Conservation (phyloP, 2,329 filamentous ascomycete genomes). For the Trichoderma atroviride region DNA sequence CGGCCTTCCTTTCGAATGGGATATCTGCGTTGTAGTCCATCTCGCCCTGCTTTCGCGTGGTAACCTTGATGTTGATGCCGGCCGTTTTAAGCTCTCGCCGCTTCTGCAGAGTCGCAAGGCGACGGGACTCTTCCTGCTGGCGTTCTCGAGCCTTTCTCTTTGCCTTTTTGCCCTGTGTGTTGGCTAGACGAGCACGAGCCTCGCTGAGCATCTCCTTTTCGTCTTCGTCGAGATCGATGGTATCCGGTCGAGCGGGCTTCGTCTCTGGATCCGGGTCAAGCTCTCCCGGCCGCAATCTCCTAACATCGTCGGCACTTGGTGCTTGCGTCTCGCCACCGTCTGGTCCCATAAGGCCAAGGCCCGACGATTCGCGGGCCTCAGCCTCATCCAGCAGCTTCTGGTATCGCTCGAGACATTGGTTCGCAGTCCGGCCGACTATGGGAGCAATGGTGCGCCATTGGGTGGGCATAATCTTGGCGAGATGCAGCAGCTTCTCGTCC, state of each 20-base stretch:
- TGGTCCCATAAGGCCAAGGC: slow-evolving; percentile 80
- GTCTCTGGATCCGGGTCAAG: slow-evolving; percentile 96
- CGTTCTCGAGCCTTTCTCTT: slow-evolving; percentile 96
- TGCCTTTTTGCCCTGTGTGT: slow-evolving; percentile 98
- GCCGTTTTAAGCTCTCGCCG: slow-evolving; percentile 94
- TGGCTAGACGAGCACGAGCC: slow-evolving; percentile 91
- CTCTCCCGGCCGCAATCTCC: slow-evolving; percentile 86
- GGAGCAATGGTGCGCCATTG: slow-evolving; percentile 99
- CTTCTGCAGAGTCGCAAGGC: slow-evolving; percentile 90
- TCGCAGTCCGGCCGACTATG: slow-evolving; percentile 93
- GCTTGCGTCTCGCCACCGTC: slow-evolving; percentile 85
- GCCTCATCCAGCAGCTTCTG: slow-evolving; percentile 96
- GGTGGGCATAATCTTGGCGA: slow-evolving; percentile 98
- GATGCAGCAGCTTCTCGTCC: slow-evolving; percentile 93
- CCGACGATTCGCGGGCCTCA: slow-evolving; percentile 83
- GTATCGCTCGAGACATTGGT: slow-evolving; percentile 95
- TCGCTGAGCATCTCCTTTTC: slow-evolving; percentile 99
- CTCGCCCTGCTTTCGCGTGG: slow-evolving; percentile 87
- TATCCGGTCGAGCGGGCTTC: slow-evolving; percentile 92
- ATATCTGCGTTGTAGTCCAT: slow-evolving; percentile 99
- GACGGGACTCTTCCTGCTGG: slow-evolving; percentile 90
- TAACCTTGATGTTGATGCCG: slow-evolving; percentile 96
- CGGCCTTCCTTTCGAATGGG: slow-evolving; percentile 91
- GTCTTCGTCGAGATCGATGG: slow-evolving; percentile 96
- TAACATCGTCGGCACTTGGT: slow-evolving; percentile 89